Evolutionary conservation across 2,329 filamentous ascomycete genomes (phyloP), one percentile per base, ranked within the genome.

Genomic region (Pseudocercospora fuligena): DNA sequence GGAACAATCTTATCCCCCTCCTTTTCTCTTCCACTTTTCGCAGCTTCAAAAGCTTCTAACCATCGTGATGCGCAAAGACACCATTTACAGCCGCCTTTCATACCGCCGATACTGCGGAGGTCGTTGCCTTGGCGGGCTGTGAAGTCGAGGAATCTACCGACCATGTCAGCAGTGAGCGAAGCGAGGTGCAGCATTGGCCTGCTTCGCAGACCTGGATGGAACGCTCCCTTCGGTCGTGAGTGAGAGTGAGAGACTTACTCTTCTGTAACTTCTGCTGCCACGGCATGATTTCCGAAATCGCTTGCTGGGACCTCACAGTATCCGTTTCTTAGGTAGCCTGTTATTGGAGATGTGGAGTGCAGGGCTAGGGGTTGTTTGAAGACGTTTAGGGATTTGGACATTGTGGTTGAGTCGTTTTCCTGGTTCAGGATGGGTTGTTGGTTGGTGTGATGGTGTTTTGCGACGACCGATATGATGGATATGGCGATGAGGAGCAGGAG

Each of bases 311-410:
- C 82, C 67, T 85, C 80, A 78, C 88, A 89, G 77, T 88, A 89
- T 21, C 87, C 88, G 66, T 86, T 87, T 57, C 87, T 84, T 70
- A 86, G 83, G 80, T 84, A 89, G 61, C 88, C 88, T 1, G 87
- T 89, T 73, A 86, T 81, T 8, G 87, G 88, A 57, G 82, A 80
- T 63, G 84, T 85, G 40, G 83, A 86, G 79, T 88, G 87, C 33
- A 86, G 79, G 27, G 83, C 77, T 14, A 89, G 82, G n/a, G 86
- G 87, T 65, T 86, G 83, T 53, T 84, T 84, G 78, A 88, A 83
- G 47, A 89, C 86, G 66, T 78, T 78, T 61, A 78, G 71, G 49
- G 75, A 77, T 69, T 77, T 77, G 40, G 76, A 78, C 77, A 78
- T 76, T 29, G 54, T 75, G 66, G 64, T 56, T 66, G 57, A 7